These are phyloP conservation scores for Tuber borchii DNA, from an alignment of 495 filamentous ascomycete genomes.

Conservation along the genomic window DNA sequence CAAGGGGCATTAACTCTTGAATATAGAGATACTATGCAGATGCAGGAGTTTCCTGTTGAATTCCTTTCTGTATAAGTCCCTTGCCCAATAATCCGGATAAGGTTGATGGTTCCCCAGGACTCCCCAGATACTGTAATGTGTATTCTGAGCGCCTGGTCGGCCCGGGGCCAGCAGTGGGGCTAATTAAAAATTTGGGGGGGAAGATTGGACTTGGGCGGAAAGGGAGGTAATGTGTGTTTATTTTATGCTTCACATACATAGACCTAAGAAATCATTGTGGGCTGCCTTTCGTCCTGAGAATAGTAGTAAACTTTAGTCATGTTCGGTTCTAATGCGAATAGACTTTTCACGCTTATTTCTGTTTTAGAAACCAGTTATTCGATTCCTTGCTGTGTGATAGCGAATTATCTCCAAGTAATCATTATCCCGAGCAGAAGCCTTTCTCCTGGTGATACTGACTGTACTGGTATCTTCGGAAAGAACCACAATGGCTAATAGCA, in stretches of 20 bases:
- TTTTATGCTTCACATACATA: background rate
- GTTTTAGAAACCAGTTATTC: background rate
- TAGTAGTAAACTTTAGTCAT: background rate
- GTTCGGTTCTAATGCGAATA: background rate
- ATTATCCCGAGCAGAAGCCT: background rate
- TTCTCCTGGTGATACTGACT: background rate
- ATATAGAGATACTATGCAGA: background rate
- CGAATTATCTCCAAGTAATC: background rate
- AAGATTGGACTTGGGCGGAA: background rate
- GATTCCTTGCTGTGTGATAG: no score
- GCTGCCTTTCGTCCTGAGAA: background rate
- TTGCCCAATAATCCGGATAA: background rate
- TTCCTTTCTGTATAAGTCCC: background rate
- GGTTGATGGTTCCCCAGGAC: background rate
- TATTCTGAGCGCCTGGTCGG: background rate
- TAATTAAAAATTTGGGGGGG: no score
- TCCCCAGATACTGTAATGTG: background rate
- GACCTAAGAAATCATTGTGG: background rate
- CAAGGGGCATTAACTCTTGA: background rate
- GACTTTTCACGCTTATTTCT: no score
- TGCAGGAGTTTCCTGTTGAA: background rate
- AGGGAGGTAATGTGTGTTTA: background rate
- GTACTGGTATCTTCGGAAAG: background rate
- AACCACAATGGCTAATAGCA: background rate
- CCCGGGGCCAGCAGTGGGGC: background rate